Conservation (phyloP, 495 filamentous ascomycete species). For the Talaromyces stipitatus region DNA sequence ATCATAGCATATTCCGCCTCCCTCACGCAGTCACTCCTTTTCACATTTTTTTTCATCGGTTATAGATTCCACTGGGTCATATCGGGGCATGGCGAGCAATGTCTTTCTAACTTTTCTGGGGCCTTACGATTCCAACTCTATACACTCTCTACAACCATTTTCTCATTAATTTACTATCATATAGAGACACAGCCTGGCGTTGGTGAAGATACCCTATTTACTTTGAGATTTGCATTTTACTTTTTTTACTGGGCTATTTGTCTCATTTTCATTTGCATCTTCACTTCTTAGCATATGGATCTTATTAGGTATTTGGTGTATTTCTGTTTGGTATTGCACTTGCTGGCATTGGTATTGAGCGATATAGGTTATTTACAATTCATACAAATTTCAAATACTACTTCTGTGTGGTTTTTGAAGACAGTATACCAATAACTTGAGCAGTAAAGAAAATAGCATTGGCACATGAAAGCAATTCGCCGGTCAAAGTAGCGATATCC, state of each 20-base stretch:
- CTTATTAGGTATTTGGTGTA: neutral
- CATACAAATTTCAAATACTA: neutral
- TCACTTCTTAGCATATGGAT: neutral
- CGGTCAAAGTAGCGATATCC: neutral
- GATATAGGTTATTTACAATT: neutral
- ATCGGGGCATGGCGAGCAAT: too few species aligned
- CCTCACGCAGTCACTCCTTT: neutral
- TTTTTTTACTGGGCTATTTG: neutral
- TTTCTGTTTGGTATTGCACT: neutral
- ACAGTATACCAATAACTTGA: too few species aligned
- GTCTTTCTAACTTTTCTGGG: neutral
- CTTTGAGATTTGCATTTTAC: neutral
- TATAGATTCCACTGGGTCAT: too few species aligned
- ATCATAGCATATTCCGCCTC: neutral
- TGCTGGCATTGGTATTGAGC: neutral
- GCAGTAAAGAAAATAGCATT: neutral
- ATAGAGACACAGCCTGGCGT: slow-evolving; percentile 4
- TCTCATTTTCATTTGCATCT: neutral
- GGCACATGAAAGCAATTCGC: neutral
- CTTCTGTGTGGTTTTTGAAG: neutral
- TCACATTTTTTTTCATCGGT: neutral
- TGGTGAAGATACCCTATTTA: neutral
- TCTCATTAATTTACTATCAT: neutral
- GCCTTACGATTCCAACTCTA: neutral
- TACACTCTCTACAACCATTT: neutral